phyloP scores from a whole-genome alignment of 768 basidiomycete species.

The Roridomyces roridus region DNA sequence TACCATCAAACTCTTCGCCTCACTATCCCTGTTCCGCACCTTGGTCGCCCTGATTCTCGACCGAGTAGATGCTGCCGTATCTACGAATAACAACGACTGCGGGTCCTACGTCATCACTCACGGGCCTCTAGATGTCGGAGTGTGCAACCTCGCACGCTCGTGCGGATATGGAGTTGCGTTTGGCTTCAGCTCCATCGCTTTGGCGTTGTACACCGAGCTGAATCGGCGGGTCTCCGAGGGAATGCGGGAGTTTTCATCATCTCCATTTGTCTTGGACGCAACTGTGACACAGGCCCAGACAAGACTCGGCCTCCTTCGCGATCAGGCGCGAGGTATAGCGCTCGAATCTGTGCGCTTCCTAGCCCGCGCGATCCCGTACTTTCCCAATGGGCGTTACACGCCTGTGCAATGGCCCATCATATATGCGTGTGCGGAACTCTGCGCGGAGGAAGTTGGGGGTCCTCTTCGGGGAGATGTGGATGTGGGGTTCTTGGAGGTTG shows the following conservation, averaged over 20 bases:
- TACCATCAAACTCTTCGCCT: slow-evolving; percentile 1
- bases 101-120: too few species aligned
- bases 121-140: too few species aligned
- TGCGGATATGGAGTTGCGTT: not conserved
- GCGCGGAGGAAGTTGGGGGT: slow-evolving; percentile 4
- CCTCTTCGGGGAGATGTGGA: not conserved
- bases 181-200: not conserved
- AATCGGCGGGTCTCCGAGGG: not conserved
- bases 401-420: slow-evolving; percentile 9
- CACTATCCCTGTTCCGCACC: slow-evolving; percentile 3
- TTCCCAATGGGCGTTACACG: slow-evolving; percentile 6
- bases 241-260: too few species aligned
- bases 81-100: not conserved
- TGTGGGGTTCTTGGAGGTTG: not conserved
- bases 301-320: not conserved
- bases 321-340: not conserved
- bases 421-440: slow-evolving; percentile 12
- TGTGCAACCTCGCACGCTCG: not conserved
- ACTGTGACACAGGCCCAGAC: not conserved
- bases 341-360: not conserved
- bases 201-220: slow-evolving; percentile 18
- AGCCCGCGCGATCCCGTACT: not conserved
- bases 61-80: slow-evolving; percentile 2
- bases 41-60: slow-evolving; percentile 1
- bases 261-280: too few species aligned